Percentiles rank a stretch among this genome's conserved stretches.
phyloP scores from a whole-genome alignment of 1,139 yeast species.

The Sugiyamaella neomexicana region DNA sequence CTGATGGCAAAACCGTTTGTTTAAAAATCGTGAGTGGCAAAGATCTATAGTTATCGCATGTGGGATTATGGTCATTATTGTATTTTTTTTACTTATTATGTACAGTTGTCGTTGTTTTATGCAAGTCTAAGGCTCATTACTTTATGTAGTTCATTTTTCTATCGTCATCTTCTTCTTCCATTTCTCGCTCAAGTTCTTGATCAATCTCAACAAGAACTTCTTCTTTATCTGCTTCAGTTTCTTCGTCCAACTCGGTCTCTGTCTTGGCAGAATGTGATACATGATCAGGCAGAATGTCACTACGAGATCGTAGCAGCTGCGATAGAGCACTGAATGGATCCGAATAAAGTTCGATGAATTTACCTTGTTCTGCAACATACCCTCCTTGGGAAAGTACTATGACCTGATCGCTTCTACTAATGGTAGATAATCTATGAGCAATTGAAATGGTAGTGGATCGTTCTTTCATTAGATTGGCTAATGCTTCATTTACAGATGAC shows the following conservation, averaged over 20 bases:
- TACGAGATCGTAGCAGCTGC: constrained; percentile 50
- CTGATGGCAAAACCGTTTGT: constrained; percentile 8
- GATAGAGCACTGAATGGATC: constrained; percentile 69
- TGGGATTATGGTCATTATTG: too few relatives aligned
- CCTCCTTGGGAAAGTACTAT: constrained; percentile 79
- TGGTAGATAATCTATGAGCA: constrained; percentile 90
- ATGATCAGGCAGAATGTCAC: constrained; percentile 39
- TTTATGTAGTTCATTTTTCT: constrained; percentile 14
- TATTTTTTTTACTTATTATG: too few relatives aligned
- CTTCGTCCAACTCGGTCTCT: constrained; percentile 6
- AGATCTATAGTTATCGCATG: constrained; percentile 14
- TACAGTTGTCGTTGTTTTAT: background rate
- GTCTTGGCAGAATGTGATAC: constrained; percentile 6
- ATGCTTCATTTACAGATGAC: constrained; percentile 69
- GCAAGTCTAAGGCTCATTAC: constrained; percentile 2
- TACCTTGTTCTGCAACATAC: constrained; percentile 81
- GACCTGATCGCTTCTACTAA: constrained; percentile 77
- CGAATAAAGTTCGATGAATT: constrained; percentile 60
- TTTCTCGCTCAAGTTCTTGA: constrained; percentile 26
- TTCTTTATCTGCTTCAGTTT: constrained; percentile 26
- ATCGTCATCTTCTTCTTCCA: constrained; percentile 20
- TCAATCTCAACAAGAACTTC: constrained; percentile 26
- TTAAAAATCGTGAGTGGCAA: constrained; percentile 23
- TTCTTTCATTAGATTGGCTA: constrained; percentile 60
- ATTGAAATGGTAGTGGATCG: constrained; percentile 82